phyloP scores from a whole-genome alignment of 2,329 filamentous ascomycete species.

The Fusarium staphyleae region DNA sequence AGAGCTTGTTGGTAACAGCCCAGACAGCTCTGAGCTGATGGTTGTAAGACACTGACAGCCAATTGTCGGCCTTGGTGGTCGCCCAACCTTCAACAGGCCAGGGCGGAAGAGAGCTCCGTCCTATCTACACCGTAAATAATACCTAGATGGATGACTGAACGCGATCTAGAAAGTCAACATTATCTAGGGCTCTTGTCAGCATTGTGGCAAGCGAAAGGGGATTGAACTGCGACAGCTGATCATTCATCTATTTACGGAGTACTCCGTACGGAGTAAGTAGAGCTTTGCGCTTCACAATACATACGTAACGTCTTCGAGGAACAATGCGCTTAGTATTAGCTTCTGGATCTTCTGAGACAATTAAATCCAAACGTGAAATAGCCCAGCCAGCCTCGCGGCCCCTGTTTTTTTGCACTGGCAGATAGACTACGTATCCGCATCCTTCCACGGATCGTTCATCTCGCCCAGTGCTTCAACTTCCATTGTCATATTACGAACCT shows the following conservation, averaged over 20 bases:
- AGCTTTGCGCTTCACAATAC: conserved; percentile 10
- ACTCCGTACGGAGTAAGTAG: no score
- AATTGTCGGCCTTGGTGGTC: conserved; percentile 31
- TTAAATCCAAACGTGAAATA: conserved; percentile 14
- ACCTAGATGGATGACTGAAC: not conserved
- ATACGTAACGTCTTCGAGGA: conserved; percentile 13
- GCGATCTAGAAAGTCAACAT: no score
- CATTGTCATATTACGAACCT: conserved; percentile 30
- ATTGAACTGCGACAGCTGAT: conserved; percentile 14
- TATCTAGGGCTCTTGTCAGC: no score
- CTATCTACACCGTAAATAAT: not conserved
- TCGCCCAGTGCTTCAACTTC: not conserved
- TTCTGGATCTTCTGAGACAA: conserved; percentile 26
- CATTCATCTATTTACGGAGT: not conserved
- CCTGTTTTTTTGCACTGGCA: not conserved
- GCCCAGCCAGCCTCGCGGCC: conserved; percentile 11
- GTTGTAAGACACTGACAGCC: conserved; percentile 30
- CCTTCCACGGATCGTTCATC: not conserved
- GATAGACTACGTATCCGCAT: no score
- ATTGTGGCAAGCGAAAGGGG: not conserved
- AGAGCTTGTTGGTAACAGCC: conserved; percentile 24
- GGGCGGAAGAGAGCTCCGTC: no score
- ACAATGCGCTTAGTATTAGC: conserved; percentile 30
- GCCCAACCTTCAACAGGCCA: conserved; percentile 20
- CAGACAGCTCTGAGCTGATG: conserved; percentile 32